Conservation (phyloP, 2,329 filamentous ascomycete species). For the Sphaerulina populicola region DNA sequence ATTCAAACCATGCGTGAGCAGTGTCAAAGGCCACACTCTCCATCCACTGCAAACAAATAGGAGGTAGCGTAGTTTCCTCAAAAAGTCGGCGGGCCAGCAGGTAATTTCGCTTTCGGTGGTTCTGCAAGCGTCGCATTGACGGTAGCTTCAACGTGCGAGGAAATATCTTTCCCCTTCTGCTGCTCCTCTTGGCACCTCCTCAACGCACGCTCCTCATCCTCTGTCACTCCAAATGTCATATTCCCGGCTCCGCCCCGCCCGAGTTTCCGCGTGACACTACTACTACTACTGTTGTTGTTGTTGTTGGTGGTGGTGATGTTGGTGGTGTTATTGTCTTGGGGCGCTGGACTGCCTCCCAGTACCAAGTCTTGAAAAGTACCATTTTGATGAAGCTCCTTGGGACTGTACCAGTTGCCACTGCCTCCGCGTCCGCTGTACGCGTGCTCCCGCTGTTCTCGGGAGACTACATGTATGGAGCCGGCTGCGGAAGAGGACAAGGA, state of each 20-base stretch:
- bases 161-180: conserved; percentile 26
- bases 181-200: conserved; percentile 25
- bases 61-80: too few relatives aligned
- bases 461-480: conserved; percentile 3
- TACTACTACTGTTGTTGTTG: too few relatives aligned
- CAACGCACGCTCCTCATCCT: conserved; percentile 28
- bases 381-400: conserved; percentile 33
- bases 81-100: conserved; percentile 23
- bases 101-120: conserved; percentile 35
- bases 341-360: neutral
- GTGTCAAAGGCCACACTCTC: too few relatives aligned
- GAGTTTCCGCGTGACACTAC: conserved; percentile 9
- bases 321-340: neutral
- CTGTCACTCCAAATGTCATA: conserved; percentile 34
- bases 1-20: too few relatives aligned
- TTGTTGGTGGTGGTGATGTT: neutral
- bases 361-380: conserved; percentile 32
- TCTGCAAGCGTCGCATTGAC: conserved; percentile 37
- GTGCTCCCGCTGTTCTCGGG: conserved; percentile 32
- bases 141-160: conserved; percentile 34
- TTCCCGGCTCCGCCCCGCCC: conserved; percentile 44
- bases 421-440: conserved; percentile 41
- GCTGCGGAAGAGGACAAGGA: conserved; percentile 7
- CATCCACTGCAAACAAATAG: too few relatives aligned
- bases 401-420: conserved; percentile 42